phyloP scores from a whole-genome alignment of 108 stramenopile genomes.

The Fragilaria crotonensis region DNA sequence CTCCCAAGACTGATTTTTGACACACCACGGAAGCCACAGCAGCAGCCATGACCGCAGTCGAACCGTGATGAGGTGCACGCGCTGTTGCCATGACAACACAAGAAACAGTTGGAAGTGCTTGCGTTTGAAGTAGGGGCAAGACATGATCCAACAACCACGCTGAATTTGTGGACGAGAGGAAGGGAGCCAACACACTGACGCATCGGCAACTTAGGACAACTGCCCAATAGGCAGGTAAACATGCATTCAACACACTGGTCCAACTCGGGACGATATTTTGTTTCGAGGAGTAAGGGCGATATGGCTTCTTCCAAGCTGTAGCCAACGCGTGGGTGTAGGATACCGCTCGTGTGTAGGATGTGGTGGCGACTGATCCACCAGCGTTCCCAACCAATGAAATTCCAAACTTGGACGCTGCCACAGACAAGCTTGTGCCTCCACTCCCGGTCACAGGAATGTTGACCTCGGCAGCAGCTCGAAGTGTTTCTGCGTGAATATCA shows the following conservation, averaged over 20 bases:
- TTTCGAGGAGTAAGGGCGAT: slow-evolving; percentile 25
- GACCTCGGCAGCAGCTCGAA: slow-evolving; percentile 19
- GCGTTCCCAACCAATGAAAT: slow-evolving; percentile 51
- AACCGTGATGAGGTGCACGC: slow-evolving; percentile 10
- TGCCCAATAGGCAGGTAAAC: slow-evolving; percentile 50
- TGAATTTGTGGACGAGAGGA: neutral
- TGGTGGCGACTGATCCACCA: slow-evolving; percentile 65
- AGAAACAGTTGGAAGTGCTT: slow-evolving; percentile 26
- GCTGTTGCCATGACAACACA: slow-evolving; percentile 34
- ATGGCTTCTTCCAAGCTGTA: slow-evolving; percentile 29
- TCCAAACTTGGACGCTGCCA: slow-evolving; percentile 23
- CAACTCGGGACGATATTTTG: neutral
- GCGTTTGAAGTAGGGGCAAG: slow-evolving; percentile 3
- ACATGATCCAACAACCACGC: neutral
- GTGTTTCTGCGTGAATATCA: slow-evolving; percentile 17
- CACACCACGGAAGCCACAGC: slow-evolving; percentile 27
- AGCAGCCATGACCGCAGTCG: slow-evolving; percentile 25
- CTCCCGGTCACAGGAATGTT: slow-evolving; percentile 50
- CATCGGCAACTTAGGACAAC: slow-evolving; percentile 27
- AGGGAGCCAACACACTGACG: neutral
- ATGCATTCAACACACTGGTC: slow-evolving; percentile 44
- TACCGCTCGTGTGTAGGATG: slow-evolving; percentile 48
- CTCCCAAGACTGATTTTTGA: slow-evolving; percentile 32
- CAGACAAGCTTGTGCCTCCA: slow-evolving; percentile 53
- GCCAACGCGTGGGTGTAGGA: slow-evolving; percentile 47